phyloP scores from a whole-genome alignment of 2,329 filamentous ascomycete species.

The Aquanectria penicillioides region DNA sequence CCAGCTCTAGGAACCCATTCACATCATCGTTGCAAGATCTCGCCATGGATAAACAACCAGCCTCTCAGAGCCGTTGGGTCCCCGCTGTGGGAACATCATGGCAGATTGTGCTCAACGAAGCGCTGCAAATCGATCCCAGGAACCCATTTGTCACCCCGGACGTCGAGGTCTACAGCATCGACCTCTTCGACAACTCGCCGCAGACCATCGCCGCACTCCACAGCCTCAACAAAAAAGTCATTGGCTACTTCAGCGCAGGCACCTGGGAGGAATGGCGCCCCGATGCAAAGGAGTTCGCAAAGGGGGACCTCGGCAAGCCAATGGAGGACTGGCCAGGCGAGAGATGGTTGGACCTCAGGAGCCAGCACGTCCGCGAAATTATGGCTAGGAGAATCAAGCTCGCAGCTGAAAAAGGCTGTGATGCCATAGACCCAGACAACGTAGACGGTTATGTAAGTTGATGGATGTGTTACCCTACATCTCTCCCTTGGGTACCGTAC shows the following conservation, averaged over 20 bases:
- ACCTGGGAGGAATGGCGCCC: conserved; percentile 71
- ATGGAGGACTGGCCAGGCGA: conserved; percentile 74
- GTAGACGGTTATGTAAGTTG: conserved; percentile 68
- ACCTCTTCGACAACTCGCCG: conserved; percentile 63
- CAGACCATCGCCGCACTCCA: conserved; percentile 62
- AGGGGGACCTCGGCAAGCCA: conserved; percentile 65
- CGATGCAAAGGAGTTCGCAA: conserved; percentile 64
- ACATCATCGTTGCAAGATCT: not conserved
- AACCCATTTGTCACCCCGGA: conserved; percentile 45
- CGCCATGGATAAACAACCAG: not conserved
- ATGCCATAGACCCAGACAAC: conserved; percentile 77
- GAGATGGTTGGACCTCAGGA: conserved; percentile 70
- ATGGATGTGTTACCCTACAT: too few relatives aligned
- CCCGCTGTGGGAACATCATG: conserved; percentile 9
- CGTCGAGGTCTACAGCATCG: conserved; percentile 58
- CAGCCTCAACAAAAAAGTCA: conserved; percentile 66
- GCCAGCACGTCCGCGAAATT: conserved; percentile 67
- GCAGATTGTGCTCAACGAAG: conserved; percentile 9
- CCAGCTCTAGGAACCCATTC: not conserved
- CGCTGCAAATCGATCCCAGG: not conserved
- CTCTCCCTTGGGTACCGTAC: fast-evolving
- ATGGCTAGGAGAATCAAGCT: conserved; percentile 68
- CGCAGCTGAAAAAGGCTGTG: conserved; percentile 70
- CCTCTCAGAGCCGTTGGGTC: not conserved
- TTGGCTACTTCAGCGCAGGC: conserved; percentile 80